phyloP scores from a whole-genome alignment of 2,329 filamentous ascomycete species.

The Monosporascus sp. region DNA sequence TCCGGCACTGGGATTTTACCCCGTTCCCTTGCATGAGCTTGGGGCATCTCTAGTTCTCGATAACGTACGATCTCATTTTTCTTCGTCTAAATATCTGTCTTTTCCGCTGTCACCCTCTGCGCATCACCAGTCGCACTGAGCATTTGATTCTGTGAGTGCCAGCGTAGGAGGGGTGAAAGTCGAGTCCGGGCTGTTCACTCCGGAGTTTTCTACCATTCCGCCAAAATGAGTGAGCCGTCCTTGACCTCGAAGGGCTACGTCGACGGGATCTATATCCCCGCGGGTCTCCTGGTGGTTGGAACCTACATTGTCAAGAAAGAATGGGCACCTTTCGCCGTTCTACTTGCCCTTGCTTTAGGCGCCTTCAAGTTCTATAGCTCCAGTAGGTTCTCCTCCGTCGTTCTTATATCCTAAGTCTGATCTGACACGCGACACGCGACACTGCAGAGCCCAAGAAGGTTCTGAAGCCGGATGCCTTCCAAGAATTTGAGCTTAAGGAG shows the following conservation, averaged over 20 bases:
- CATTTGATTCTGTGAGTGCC: no score
- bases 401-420: background rate
- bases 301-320: slow-evolving; percentile 73
- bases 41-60: no score
- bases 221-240: slow-evolving; percentile 33
- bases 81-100: no score
- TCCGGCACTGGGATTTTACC: no score
- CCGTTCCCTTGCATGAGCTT: no score
- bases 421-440: slow-evolving; percentile 14
- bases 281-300: slow-evolving; percentile 70
- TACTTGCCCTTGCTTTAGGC: slow-evolving; percentile 60
- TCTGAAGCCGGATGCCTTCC: slow-evolving; percentile 81
- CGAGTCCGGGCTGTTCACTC: background rate
- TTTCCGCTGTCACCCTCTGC: no score
- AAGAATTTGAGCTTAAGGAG: slow-evolving; percentile 87
- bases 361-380: slow-evolving; percentile 66
- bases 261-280: slow-evolving; percentile 78
- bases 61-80: no score
- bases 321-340: slow-evolving; percentile 66
- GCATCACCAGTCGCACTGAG: no score
- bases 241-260: slow-evolving; percentile 58
- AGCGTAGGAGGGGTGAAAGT: no score
- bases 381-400: slow-evolving; percentile 47
- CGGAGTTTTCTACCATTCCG: background rate
- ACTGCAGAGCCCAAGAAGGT: slow-evolving; percentile 67